phyloP scores from a whole-genome alignment of 2,329 filamentous ascomycete genomes.

The Talaromyces atroroseus region DNA sequence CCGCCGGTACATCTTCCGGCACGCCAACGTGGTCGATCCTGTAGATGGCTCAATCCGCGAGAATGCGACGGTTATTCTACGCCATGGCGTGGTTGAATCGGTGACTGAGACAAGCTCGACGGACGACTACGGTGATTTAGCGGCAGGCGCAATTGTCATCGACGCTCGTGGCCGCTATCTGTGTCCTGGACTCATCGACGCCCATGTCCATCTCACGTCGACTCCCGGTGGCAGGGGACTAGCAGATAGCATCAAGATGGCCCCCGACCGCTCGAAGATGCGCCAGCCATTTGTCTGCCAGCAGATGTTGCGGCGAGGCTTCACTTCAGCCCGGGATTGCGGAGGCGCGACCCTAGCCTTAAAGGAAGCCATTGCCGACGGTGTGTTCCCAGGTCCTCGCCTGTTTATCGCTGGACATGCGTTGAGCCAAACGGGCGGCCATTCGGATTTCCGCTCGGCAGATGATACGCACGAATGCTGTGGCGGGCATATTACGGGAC shows the following conservation, averaged over 20 bases:
- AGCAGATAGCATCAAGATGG: neutral
- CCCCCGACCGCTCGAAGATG: neutral
- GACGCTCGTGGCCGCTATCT: constrained; percentile 42
- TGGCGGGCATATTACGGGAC: constrained; percentile 34
- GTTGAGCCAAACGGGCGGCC: constrained; percentile 55
- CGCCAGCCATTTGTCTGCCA: constrained; percentile 15
- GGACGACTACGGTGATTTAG: neutral
- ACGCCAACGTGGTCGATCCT: constrained; percentile 40
- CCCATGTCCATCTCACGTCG: constrained; percentile 47
- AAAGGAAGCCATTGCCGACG: constrained; percentile 50
- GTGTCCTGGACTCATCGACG: constrained; percentile 49
- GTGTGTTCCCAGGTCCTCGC: constrained; percentile 50
- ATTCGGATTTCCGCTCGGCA: constrained; percentile 47
- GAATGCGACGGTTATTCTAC: constrained; percentile 28
- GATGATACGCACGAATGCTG: constrained; percentile 44
- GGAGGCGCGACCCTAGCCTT: constrained; percentile 53
- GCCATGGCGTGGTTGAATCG: constrained; percentile 28
- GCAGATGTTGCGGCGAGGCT: constrained; percentile 53
- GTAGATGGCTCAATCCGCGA: constrained; percentile 26
- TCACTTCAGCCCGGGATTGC: constrained; percentile 55
- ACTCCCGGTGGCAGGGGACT: constrained; percentile 34
- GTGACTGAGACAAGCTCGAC: neutral
- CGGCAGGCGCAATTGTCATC: constrained; percentile 23
- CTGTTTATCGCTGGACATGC: constrained; percentile 52
- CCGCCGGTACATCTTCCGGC: constrained; percentile 7